Conservation (phyloP, 768 basidiomycete genomes). For the Jaapia argillacea region DNA sequence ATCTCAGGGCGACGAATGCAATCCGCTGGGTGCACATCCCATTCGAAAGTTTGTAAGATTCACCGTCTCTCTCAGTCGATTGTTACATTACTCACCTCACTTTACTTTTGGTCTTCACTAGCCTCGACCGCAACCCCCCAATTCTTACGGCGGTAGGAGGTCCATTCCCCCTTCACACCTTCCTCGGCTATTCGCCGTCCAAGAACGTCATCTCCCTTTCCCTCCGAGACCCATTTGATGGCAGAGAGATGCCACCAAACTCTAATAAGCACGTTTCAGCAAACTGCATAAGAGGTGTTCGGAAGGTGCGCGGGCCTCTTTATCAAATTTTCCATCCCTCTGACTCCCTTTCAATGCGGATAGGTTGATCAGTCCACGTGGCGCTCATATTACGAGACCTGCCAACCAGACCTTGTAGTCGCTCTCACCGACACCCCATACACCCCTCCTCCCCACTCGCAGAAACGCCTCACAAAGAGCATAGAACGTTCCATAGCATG, state of each 20-base stretch:
- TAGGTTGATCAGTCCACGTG: slow-evolving; percentile 51
- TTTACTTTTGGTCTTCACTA: slow-evolving; percentile 11
- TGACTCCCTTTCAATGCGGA: slow-evolving; percentile 2
- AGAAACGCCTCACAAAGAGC: slow-evolving; percentile 70
- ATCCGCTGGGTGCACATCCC: slow-evolving; percentile 61
- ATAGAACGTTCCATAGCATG: slow-evolving; percentile 60
- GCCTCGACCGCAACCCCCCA: slow-evolving; percentile 61
- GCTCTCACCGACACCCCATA: slow-evolving; percentile 65
- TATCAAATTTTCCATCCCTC: neutral
- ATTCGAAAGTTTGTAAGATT: slow-evolving; percentile 71
- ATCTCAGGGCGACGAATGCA: slow-evolving; percentile 32
- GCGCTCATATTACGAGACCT: slow-evolving; percentile 38
- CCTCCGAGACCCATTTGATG: slow-evolving; percentile 56
- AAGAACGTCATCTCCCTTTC: slow-evolving; percentile 49
- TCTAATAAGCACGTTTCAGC: slow-evolving; percentile 47
- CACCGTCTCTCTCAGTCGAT: slow-evolving; percentile 2
- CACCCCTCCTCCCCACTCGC: slow-evolving; percentile 56
- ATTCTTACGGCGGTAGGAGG: slow-evolving; percentile 50
- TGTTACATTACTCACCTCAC: slow-evolving; percentile 8
- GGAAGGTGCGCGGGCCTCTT: slow-evolving; percentile 38
- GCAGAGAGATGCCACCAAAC: slow-evolving; percentile 64
- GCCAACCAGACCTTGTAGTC: slow-evolving; percentile 60
- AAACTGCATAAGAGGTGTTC: slow-evolving; percentile 56
- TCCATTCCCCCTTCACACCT: slow-evolving; percentile 46
- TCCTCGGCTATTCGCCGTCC: slow-evolving; percentile 43